Conservation (phyloP, 192 early-diverging fungal genomes). For the Coemansia interrupta region DNA sequence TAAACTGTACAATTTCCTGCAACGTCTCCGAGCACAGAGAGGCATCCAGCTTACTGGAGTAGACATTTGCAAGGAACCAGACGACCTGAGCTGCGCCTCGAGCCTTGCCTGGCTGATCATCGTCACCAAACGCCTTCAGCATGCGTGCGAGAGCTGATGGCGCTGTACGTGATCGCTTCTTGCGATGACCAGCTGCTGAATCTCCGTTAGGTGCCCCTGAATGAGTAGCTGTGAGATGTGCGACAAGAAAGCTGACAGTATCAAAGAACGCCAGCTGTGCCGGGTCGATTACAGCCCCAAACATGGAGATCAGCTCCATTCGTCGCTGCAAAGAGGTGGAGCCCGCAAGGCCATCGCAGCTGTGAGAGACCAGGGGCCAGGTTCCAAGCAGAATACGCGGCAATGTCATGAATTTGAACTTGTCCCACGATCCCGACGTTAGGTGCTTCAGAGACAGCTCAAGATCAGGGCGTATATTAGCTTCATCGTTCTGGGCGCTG, state of each 20-base stretch:
- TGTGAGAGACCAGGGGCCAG: slow-evolving; percentile 19
- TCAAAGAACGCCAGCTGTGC: slow-evolving; percentile 39
- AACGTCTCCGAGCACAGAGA: slow-evolving; percentile 20
- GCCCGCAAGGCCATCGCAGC: background rate
- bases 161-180: slow-evolving; percentile 6
- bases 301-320: slow-evolving; percentile 8
- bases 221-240: slow-evolving; percentile 8
- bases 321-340: background rate
- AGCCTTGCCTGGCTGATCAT: slow-evolving; percentile 16
- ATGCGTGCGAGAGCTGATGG: slow-evolving; percentile 36
- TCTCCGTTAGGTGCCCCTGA: background rate
- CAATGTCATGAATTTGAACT: slow-evolving; percentile 37
- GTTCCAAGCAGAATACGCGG: slow-evolving; percentile 33
- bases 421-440: slow-evolving; percentile 41
- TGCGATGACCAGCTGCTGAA: background rate
- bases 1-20: slow-evolving; percentile 11
- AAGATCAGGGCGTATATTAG: slow-evolving; percentile 15
- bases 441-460: slow-evolving; percentile 34
- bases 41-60: slow-evolving; percentile 14
- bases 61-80: slow-evolving; percentile 35
- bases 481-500: background rate
- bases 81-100: slow-evolving; percentile 42
- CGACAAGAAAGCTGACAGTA: slow-evolving; percentile 30
- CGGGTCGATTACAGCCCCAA: slow-evolving; percentile 22
- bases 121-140: slow-evolving; percentile 18